Evolutionary conservation across 306 rosid genomes (phyloP), one percentile per base, ranked within the genome.

Genomic region (Inga laurina): DNA sequence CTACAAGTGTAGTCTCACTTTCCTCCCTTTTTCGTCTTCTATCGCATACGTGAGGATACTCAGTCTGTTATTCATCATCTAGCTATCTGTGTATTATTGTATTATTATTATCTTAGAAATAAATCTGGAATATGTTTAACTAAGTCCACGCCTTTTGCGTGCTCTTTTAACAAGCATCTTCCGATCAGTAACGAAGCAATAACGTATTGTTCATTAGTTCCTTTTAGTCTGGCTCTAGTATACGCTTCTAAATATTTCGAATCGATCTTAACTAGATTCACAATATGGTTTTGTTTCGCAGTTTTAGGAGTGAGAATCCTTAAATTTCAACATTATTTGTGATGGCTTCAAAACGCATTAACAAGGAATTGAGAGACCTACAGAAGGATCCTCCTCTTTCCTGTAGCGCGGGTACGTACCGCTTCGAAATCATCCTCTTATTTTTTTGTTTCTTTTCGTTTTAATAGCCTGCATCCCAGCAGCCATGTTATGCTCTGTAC

Each of bases 341-440:
- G 8, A 83, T 86, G 91, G 93, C 93, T 27, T 77, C 91, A 7
- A 90, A 88, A 72, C 88, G 93, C 66, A 90, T 90, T 72, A 79
- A 65, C 49, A 91, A 91, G 87, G 94, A 91, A 77, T 82, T 91
- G 83, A 91, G 84, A 81, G 92, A 91, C 56, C 84, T 91, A 54
- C 90, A 91, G 87, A 91, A 81, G 81, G 94, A 91, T 27, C 92
- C 94, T 78, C 92, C 92, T 70, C 85, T 75, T 61, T 89, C 88
- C 21, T 89, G 92, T 80, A 89, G 91, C 46, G 94, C 94, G 56
- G 92, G 94, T 91, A 62, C 66, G 43, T 39, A 5, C 8, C 43
- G 67, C 71, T 18, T 67, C 54, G 32, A 37, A 74, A 69, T 78
- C 18, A 49, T 15, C 30, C 57, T 75, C 19, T 48, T n/a, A 59